A percentile compares a stretch with the other conserved stretches of the same genome.
Conservation (phyloP, 2,329 filamentous ascomycete genomes). For the Karstenula rhodostoma region DNA sequence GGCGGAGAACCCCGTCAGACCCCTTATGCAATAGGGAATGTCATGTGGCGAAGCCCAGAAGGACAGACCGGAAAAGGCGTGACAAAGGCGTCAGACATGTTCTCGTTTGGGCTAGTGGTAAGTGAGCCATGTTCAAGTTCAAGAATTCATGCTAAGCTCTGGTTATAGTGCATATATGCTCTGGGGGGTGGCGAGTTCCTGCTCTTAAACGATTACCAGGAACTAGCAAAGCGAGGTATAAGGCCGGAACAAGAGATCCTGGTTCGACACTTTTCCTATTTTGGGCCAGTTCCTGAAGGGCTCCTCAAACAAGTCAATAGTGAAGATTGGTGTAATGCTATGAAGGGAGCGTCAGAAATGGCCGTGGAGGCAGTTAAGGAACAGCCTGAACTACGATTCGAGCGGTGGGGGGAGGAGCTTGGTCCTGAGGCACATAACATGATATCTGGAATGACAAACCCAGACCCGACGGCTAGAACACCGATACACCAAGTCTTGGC, state of each 20-base stretch:
- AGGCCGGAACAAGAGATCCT: slow-evolving; percentile 45
- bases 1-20: slow-evolving; percentile 32
- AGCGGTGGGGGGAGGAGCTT: slow-evolving; percentile 38
- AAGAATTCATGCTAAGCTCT: slow-evolving; percentile 29
- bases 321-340: slow-evolving; percentile 36
- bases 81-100: slow-evolving; percentile 49
- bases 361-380: slow-evolving; percentile 39
- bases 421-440: slow-evolving; percentile 37
- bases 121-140: slow-evolving; percentile 27
- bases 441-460: slow-evolving; percentile 47
- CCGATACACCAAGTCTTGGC: slow-evolving; percentile 46
- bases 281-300: slow-evolving; percentile 42
- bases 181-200: slow-evolving; percentile 42
- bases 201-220: slow-evolving; percentile 41
- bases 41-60: slow-evolving; percentile 53
- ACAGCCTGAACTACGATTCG: slow-evolving; percentile 39
- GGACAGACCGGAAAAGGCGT: slow-evolving; percentile 46
- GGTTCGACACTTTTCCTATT: slow-evolving; percentile 45
- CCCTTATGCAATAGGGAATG: slow-evolving; percentile 46
- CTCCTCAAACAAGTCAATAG: slow-evolving; percentile 39
- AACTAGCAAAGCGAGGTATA: slow-evolving; percentile 39
- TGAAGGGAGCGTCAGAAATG: slow-evolving; percentile 33
- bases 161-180: slow-evolving; percentile 46
- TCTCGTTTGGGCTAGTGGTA: slow-evolving; percentile 51
- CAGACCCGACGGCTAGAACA: slow-evolving; percentile 42